Evolutionary conservation across 345 rosid genomes (phyloP).

Genomic region (Capsella bursapastoris): DNA sequence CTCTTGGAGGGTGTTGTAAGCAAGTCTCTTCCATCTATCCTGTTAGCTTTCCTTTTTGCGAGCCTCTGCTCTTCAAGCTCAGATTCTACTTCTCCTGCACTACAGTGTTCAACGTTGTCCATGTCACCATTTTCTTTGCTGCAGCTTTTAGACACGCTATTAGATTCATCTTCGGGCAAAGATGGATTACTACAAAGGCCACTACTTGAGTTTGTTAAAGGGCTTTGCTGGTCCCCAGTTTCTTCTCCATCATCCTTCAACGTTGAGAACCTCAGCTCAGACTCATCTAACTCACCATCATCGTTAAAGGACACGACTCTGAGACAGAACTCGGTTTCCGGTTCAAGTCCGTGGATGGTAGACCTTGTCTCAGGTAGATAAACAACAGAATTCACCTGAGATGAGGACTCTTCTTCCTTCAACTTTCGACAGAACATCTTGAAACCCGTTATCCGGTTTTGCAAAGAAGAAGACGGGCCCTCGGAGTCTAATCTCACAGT

Average conservation of each 20-base stretch:
- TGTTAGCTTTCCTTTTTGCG: slow-evolving; percentile 52
- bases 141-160: slow-evolving; percentile 50
- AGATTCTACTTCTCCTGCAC: slow-evolving; percentile 39
- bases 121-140: slow-evolving; percentile 41
- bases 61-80: slow-evolving; percentile 30
- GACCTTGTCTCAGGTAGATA: slow-evolving; percentile 61
- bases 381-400: slow-evolving; percentile 61
- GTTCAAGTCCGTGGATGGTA: slow-evolving; percentile 63
- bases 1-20: slow-evolving; percentile 81
- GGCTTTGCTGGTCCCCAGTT: slow-evolving; percentile 61
- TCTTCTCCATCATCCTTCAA: slow-evolving; percentile 43
- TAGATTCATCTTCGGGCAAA: slow-evolving; percentile 85
- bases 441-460: slow-evolving; percentile 48
- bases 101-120: slow-evolving; percentile 37
- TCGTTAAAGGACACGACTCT: slow-evolving; percentile 59
- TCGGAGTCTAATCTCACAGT: slow-evolving; percentile 58
- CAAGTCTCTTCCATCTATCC: slow-evolving; percentile 58
- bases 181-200: slow-evolving; percentile 78
- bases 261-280: slow-evolving; percentile 61
- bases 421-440: slow-evolving; percentile 69
- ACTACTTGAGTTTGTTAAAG: slow-evolving; percentile 73
- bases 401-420: slow-evolving; percentile 53
- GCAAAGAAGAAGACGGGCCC: slow-evolving; percentile 43
- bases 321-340: slow-evolving; percentile 65
- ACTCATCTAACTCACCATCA: slow-evolving; percentile 51